A percentile compares a stretch with the other conserved stretches of the same genome.
These are phyloP conservation scores for Erigeron canadensis DNA, from an alignment of 129 eudicot genomes.

Conservation along the genomic window DNA sequence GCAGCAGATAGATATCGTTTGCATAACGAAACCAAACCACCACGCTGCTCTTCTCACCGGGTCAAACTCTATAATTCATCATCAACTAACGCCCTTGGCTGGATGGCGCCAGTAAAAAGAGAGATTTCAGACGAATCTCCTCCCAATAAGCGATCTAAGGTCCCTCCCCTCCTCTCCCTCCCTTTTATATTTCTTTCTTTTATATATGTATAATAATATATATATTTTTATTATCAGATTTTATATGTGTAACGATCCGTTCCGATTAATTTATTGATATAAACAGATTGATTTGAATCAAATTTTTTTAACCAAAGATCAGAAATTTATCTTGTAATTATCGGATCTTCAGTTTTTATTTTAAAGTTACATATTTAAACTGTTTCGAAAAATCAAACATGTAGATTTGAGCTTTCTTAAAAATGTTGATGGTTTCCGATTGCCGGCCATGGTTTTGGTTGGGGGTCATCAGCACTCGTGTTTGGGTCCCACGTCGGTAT, in stretches of 20 bases:
- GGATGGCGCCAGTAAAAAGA: slow-evolving; percentile 54
- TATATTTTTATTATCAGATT: no score
- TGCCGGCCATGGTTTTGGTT: no score
- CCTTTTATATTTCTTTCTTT: background rate
- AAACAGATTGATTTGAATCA: no score
- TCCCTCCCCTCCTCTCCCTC: background rate
- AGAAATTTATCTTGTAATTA: background rate
- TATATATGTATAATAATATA: background rate
- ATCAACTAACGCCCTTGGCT: slow-evolving; percentile 1
- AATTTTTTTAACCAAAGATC: background rate
- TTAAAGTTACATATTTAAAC: background rate
- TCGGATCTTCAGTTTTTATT: background rate
- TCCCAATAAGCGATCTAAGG: slow-evolving; percentile 68
- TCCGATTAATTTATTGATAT: no score
- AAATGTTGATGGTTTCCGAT: no score
- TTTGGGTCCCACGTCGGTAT: slow-evolving; percentile 1
- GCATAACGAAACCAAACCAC: background rate
- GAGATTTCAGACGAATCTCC: slow-evolving; percentile 43
- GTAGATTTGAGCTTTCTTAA: no score
- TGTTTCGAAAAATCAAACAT: no score
- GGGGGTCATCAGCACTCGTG: background rate
- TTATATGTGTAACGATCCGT: no score
- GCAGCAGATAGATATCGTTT: no score
- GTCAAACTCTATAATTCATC: no score
- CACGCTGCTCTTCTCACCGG: background rate